Evolutionary conservation across 1,139 yeast genomes (phyloP), one percentile per base, ranked within the genome.

Genomic region (Starmera stellimalicola): DNA sequence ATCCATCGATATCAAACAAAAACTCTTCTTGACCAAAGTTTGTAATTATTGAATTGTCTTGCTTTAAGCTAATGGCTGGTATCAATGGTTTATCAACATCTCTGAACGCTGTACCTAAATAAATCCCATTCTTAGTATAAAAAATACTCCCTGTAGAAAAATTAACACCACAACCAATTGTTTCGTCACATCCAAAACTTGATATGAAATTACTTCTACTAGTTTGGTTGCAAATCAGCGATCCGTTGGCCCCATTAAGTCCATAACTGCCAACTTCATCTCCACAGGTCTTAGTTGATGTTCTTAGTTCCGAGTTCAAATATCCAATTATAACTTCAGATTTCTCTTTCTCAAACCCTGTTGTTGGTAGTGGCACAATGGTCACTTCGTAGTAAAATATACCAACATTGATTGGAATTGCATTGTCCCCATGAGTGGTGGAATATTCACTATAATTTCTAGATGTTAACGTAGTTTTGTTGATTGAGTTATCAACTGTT

Each of bases 141-240:
- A 87, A 88, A 3, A 85, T 65, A 0, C 75, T 61, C 30, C 72
- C 69, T 29, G 72, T 72, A 18, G 70, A 63, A 47, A 73, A 81
- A 57, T 87, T 81, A 18, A 85, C 66, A 3, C 96, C 95, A 54
- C 93, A 80, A 0, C 97, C 97, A 42, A 88, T 66, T 2, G 71
- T 64, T 54, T 87, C 96, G 16, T 67, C 68, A 18, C 58, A 52
- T 0, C 76, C 71, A 51, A 65, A 76, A 29, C 60, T 60, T 20
- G 70, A 65, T 1, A 70, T 69, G 37, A 57, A 67, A 14, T 54
- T 54, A 39, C 60, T 56, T 33, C 45, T 40, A 30, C 51, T 46
- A 4, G 52, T 39, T 26, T 63, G 65, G 23, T 66, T 60, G 18
- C 68, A 63, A 31, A 60, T 54, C n/a, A 67, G 59, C 14, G 61